Evolutionary conservation across 2,329 filamentous ascomycete species (phyloP).

Genomic region (Zymoseptoria passerinii): DNA sequence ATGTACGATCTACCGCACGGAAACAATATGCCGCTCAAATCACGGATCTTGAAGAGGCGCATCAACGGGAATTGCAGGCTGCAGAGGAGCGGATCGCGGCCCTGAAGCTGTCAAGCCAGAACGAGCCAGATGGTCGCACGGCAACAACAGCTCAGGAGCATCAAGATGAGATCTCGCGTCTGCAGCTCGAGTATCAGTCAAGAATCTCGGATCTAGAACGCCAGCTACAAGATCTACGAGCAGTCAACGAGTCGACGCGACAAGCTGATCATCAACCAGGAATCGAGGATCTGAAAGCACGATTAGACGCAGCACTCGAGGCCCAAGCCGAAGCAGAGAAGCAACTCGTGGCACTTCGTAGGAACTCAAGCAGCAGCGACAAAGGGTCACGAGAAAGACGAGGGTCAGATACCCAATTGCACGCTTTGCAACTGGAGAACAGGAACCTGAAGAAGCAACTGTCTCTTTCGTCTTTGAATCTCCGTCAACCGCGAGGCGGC

Average conservation of each 20-base stretch:
- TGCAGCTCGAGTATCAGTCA: constrained; percentile 8
- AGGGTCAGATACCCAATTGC: constrained; percentile 6
- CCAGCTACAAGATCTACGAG: constrained; percentile 9
- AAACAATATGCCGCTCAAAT: constrained; percentile 13
- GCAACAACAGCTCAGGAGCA: constrained; percentile 7
- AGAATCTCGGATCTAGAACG: constrained; percentile 10
- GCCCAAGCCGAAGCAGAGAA: constrained; percentile 22
- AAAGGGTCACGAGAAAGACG: constrained; percentile 14
- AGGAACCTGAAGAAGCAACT: constrained; percentile 15
- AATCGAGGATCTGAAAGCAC: constrained; percentile 17
- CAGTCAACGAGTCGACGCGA: constrained; percentile 5
- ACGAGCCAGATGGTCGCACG: constrained; percentile 4
- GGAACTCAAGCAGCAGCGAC: constrained; percentile 14
- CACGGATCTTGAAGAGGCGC: constrained; percentile 16
- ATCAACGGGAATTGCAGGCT: constrained; percentile 14
- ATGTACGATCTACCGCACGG: constrained; percentile 16
- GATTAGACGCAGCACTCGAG: constrained; percentile 21
- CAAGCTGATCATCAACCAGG: constrained; percentile 11
- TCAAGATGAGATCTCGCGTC: constrained; percentile 9
- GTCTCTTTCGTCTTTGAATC: constrained; percentile 8
- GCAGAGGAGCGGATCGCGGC: constrained; percentile 8
- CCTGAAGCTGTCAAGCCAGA: constrained; percentile 3
- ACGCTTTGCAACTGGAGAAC: constrained; percentile 11
- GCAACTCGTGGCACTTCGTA: constrained; percentile 13
- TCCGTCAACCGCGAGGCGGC: constrained; percentile 9